Percentiles rank a stretch among this genome's conserved stretches.
These are phyloP conservation scores for Calonectria montana DNA, from an alignment of 2,329 filamentous ascomycete species.

Conservation along the genomic window DNA sequence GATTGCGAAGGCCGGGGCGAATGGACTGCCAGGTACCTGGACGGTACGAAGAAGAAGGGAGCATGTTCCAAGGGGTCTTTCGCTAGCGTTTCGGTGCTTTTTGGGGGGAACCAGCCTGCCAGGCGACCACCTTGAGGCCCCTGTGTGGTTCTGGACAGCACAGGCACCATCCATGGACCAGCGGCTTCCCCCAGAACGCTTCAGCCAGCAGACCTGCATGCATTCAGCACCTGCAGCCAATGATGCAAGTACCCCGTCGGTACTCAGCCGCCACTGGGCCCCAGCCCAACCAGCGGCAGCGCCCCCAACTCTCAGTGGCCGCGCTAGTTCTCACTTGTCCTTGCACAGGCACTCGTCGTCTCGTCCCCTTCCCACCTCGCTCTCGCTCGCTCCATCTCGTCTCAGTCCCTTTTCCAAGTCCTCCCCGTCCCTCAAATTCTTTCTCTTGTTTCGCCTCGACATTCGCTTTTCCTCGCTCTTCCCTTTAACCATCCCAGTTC, in stretches of 20 bases:
- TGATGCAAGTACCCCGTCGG: constrained; percentile 13
- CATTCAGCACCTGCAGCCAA: constrained; percentile 8
- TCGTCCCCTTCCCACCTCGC: constrained; percentile 25
- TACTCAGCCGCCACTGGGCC: constrained; percentile 21
- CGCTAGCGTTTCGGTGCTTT: not conserved
- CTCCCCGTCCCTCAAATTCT: constrained; percentile 23
- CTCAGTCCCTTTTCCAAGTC: constrained; percentile 12
- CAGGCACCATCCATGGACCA: not conserved
- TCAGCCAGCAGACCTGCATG: not conserved
- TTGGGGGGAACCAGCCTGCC: not conserved
- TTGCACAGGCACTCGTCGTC: constrained; percentile 22
- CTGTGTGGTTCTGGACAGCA: not conserved
- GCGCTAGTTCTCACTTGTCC: constrained; percentile 33
- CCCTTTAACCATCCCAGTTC: constrained; percentile 19
- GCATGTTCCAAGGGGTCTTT: not conserved
- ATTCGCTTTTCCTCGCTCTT: not conserved
- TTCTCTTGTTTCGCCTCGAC: constrained; percentile 15
- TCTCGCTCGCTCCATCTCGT: constrained; percentile 17
- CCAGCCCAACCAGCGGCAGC: constrained; percentile 32
- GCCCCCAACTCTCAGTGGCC: constrained; percentile 32
- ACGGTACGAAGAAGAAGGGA: constrained; percentile 4
- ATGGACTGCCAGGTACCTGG: constrained; percentile 5
- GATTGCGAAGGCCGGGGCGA: constrained; percentile 25
- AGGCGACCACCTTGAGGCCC: not conserved
- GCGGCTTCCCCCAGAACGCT: not conserved